Conservation (phyloP, 1,284 basidiomycete species). For the Puccinia polysora region DNA sequence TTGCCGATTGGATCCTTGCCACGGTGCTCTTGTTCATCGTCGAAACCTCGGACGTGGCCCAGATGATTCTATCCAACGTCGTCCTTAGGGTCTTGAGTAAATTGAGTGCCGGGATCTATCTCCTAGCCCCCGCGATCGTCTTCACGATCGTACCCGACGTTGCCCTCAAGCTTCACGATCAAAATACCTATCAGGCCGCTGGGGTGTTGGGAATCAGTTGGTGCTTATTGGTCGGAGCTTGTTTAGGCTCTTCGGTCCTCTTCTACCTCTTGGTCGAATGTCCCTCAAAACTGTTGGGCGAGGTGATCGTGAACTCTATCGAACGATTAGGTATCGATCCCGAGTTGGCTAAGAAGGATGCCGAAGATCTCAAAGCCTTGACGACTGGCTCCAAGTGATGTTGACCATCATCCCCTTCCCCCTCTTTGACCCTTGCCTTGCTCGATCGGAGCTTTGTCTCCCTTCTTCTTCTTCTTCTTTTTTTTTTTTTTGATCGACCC, state of each 20-base stretch:
- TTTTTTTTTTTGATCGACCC: too few relatives aligned
- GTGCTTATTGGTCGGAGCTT: slow-evolving; percentile 49
- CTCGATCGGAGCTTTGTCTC: too few relatives aligned
- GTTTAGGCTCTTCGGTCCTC: slow-evolving; percentile 47
- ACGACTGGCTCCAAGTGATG: slow-evolving; percentile 1
- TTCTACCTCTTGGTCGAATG: slow-evolving; percentile 52
- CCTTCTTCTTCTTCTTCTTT: too few relatives aligned
- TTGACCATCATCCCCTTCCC: too few relatives aligned
- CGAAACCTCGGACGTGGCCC: slow-evolving; percentile 51
- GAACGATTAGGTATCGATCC: slow-evolving; percentile 46
- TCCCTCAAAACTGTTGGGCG: slow-evolving; percentile 51
- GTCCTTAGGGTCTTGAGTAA: slow-evolving; percentile 51
- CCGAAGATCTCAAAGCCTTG: slow-evolving; percentile 34
- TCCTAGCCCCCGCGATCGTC: slow-evolving; percentile 50
- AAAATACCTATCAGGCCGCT: slow-evolving; percentile 47
- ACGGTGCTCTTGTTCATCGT: slow-evolving; percentile 50
- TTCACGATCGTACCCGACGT: slow-evolving; percentile 51
- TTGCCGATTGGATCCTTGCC: slow-evolving; percentile 51
- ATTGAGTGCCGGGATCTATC: slow-evolving; percentile 50
- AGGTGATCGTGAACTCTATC: slow-evolving; percentile 48
- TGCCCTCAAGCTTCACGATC: slow-evolving; percentile 48
- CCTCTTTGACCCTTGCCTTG: too few relatives aligned
- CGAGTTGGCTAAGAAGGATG: slow-evolving; percentile 24
- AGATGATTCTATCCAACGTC: slow-evolving; percentile 50
- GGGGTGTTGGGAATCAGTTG: slow-evolving; percentile 49